Evolutionary conservation across 2,329 filamentous ascomycete species (phyloP).

Genomic region (Fusarium sarcochroum): DNA sequence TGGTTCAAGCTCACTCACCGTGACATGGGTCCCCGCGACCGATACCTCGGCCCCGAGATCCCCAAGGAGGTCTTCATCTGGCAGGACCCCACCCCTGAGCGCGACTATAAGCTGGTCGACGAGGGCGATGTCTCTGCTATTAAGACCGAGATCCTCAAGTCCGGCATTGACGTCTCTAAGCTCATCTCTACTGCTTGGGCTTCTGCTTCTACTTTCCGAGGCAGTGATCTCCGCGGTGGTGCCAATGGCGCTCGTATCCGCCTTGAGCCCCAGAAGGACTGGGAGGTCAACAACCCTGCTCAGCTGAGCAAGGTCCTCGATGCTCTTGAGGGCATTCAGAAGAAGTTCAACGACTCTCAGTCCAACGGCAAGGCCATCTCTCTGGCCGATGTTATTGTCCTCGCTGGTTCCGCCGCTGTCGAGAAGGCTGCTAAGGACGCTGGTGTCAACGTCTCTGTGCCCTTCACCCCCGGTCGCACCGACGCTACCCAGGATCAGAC

Average conservation of each 20-base stretch:
- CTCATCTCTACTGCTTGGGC: slow-evolving; percentile 78
- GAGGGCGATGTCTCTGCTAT: slow-evolving; percentile 72
- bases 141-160: slow-evolving; percentile 77
- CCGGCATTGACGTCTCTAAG: slow-evolving; percentile 71
- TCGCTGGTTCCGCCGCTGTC: slow-evolving; percentile 76
- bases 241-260: slow-evolving; percentile 85
- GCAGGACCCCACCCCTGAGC: slow-evolving; percentile 79
- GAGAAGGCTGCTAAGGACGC: slow-evolving; percentile 77
- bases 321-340: slow-evolving; percentile 75
- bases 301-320: slow-evolving; percentile 73
- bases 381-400: slow-evolving; percentile 82
- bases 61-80: slow-evolving; percentile 78
- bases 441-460: slow-evolving; percentile 68
- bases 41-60: slow-evolving; percentile 82
- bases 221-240: slow-evolving; percentile 84
- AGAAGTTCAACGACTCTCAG: slow-evolving; percentile 70
- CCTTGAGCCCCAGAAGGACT: slow-evolving; percentile 78
- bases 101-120: slow-evolving; percentile 71
- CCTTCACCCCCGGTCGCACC: slow-evolving; percentile 79
- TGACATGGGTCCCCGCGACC: slow-evolving; percentile 79
- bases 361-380: slow-evolving; percentile 77
- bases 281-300: slow-evolving; percentile 80
- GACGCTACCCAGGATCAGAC: slow-evolving; percentile 82
- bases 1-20: slow-evolving; percentile 90
- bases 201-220: slow-evolving; percentile 79